Evolutionary conservation across 1,139 yeast genomes (phyloP).

Genomic region (Blastobotrys proliferans): DNA sequence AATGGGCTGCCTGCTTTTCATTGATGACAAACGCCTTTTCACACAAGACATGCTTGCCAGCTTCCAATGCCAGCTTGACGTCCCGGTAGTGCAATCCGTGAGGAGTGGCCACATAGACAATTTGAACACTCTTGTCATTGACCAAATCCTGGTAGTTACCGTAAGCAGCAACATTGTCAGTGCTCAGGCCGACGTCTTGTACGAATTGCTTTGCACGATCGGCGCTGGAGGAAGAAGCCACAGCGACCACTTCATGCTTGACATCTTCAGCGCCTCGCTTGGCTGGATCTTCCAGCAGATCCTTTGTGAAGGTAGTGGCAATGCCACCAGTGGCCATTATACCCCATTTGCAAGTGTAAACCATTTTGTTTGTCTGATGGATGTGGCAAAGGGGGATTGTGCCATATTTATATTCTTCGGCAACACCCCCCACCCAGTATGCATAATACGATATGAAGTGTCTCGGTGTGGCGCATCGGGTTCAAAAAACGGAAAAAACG

Average conservation of each 20-base stretch:
- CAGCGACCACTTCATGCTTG: conserved; percentile 32
- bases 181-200: conserved; percentile 16
- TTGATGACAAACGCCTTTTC: conserved; percentile 62
- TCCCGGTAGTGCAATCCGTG: conserved; percentile 52
- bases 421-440: not conserved
- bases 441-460: no score
- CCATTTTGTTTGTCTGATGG: conserved; percentile 15
- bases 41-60: conserved; percentile 56
- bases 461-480: no score
- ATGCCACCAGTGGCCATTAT: conserved; percentile 32
- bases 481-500: no score
- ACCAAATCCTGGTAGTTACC: conserved; percentile 40
- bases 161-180: conserved; percentile 24
- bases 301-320: conserved; percentile 29
- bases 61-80: conserved; percentile 46
- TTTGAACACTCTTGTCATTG: conserved; percentile 44
- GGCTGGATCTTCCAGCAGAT: conserved; percentile 29
- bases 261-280: conserved; percentile 32
- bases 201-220: conserved; percentile 30
- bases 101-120: conserved; percentile 58
- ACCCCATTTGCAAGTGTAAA: conserved; percentile 26
- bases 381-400: not conserved
- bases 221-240: conserved; percentile 31
- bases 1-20: conserved; percentile 42
- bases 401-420: not conserved